phyloP scores from a whole-genome alignment of 2,329 filamentous ascomycete genomes.

The Drechslera avenae region DNA sequence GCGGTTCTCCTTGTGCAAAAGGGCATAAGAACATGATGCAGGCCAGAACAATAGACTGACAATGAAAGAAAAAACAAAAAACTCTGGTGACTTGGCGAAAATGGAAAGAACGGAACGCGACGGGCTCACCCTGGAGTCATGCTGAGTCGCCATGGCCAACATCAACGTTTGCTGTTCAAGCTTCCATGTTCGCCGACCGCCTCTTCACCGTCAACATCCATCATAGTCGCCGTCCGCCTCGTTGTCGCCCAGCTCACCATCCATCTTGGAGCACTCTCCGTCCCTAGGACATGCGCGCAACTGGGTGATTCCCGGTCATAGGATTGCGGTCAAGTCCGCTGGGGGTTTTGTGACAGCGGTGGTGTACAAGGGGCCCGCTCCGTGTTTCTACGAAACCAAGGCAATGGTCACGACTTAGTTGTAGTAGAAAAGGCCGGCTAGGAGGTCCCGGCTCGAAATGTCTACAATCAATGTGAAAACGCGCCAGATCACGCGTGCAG shows the following conservation, averaged over 20 bases:
- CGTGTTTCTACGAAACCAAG: neutral
- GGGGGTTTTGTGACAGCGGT: too few relatives aligned
- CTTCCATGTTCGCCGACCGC: neutral
- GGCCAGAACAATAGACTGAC: too few relatives aligned
- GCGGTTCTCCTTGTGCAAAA: too few relatives aligned
- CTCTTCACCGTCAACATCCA: neutral
- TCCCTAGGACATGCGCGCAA: neutral
- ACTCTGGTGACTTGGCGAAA: too few relatives aligned
- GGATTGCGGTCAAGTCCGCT: conserved; percentile 1
- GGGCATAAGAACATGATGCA: too few relatives aligned
- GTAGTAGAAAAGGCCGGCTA: neutral
- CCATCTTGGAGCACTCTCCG: conserved; percentile 3
- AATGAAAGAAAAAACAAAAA: too few relatives aligned
- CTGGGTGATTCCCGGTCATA: conserved; percentile 5
- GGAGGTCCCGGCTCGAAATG: neutral
- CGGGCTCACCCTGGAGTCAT: too few relatives aligned
- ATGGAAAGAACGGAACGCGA: too few relatives aligned
- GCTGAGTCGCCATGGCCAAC: neutral
- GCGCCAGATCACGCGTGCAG: neutral
- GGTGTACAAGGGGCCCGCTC: conserved; percentile 1
- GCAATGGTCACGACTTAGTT: neutral
- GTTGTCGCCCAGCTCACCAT: conserved; percentile 2
- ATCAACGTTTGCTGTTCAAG: too few relatives aligned
- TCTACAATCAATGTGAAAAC: too few relatives aligned
- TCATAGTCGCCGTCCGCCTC: neutral